Base-by-base conservation (phyloP, 306 rosid species). In the Dalbergia oliveri region DNA sequence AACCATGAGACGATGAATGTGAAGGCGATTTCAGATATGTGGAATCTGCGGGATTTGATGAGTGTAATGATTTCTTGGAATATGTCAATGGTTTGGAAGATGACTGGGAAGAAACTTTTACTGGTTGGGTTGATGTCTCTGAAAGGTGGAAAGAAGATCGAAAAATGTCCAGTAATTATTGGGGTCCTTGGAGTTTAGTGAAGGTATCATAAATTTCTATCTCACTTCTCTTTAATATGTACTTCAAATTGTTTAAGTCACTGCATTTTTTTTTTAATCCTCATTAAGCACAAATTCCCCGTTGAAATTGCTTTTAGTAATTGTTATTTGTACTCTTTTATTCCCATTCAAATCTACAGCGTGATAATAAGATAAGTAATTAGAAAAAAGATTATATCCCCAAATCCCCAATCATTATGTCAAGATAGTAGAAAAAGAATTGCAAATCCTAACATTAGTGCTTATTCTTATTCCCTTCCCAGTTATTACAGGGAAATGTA, bases 1-100 rank as follows among this genome's bases (percentile, higher is more conserved):
- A 95, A 95, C 82, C 99, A 95, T 66, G 97, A 95, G 86, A 90
- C 96, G n/a, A 90, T 95, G 94, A 95, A 95, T 21, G 92, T 95
- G 79, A 95, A 84, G 98, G 99, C 69, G 97, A 95, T 88, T 95
- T 91, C 85, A 88, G 98, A 87, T 93, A 90, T 57, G 97, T 87
- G 49, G 97, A 89, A 0, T 75, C 84, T 15, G 97, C 92, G 61
- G 97, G 90, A 67, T 95, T 93, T 82, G 94, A 93, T 70, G 99
- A 95, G 83, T 90, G 96, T 73, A 78, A 50, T 72, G 87, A 89
- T 85, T 95, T 95, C 85, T 68, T 93, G 80, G 96, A 95, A 81
- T 88, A 93, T 84, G 73, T 91, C 79, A 88, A 83, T 58, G 87
- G 71, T 69, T 79, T 81, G 72, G 80, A 78, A 72, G 86, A 84